Conservation (phyloP, 352 stramenopile species). For the Phytophthora meadii region DNA sequence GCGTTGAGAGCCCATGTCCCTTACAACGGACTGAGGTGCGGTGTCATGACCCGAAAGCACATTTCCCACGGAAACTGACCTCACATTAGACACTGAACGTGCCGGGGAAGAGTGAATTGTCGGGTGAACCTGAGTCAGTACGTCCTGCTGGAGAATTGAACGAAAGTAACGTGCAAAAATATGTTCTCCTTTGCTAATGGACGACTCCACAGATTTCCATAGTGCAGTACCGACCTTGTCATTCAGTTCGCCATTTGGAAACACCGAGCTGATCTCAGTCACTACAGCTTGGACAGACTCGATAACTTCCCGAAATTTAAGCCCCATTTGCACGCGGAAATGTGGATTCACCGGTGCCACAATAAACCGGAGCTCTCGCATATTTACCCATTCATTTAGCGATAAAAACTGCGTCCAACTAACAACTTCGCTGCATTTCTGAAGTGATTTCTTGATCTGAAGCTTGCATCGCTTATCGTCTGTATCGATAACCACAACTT, state of each 20-base stretch:
- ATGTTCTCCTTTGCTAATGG: slow-evolving; percentile 68
- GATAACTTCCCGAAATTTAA: slow-evolving; percentile 65
- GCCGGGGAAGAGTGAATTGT: slow-evolving; percentile 1
- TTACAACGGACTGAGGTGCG: slow-evolving; percentile 24
- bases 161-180: slow-evolving; percentile 79
- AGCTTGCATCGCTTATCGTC: slow-evolving; percentile 76
- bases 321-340: slow-evolving; percentile 74
- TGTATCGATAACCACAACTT: slow-evolving; percentile 60
- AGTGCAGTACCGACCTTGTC: slow-evolving; percentile 60
- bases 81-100: slow-evolving; percentile 20
- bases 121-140: slow-evolving; percentile 15
- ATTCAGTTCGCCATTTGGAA: slow-evolving; percentile 69
- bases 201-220: slow-evolving; percentile 61
- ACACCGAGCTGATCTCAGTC: slow-evolving; percentile 77
- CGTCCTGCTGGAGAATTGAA: slow-evolving; percentile 65
- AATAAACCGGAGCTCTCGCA: slow-evolving; percentile 63
- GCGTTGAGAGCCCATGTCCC: slow-evolving; percentile 23
- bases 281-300: slow-evolving; percentile 70
- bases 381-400: slow-evolving; percentile 55
- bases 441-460: slow-evolving; percentile 61
- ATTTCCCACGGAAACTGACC: slow-evolving; percentile 30
- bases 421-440: slow-evolving; percentile 39
- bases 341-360: slow-evolving; percentile 56
- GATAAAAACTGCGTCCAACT: slow-evolving; percentile 53
- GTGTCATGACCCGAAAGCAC: slow-evolving; percentile 34